Evolutionary conservation across 2,329 filamentous ascomycete genomes (phyloP).

Genomic region (Colletotrichum salicis): DNA sequence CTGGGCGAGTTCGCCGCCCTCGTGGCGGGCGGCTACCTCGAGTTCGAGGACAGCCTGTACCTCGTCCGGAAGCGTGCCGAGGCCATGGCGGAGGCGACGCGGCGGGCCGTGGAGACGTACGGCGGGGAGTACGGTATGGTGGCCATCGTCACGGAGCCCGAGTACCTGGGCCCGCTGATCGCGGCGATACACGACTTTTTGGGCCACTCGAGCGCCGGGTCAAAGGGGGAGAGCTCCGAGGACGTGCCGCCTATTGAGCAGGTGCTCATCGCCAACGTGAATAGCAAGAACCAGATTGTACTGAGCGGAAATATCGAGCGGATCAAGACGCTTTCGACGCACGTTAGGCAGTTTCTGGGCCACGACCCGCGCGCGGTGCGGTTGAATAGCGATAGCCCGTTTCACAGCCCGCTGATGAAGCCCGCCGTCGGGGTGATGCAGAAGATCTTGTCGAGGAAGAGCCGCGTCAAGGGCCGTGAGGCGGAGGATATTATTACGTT

Average conservation of each 20-base stretch:
- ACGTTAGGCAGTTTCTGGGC: conserved; percentile 88
- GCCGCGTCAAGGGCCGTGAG: conserved; percentile 62
- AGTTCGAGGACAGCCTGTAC: conserved; percentile 80
- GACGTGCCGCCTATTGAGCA: conserved; percentile 82
- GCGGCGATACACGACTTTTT: conserved; percentile 83
- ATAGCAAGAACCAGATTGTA: conserved; percentile 96
- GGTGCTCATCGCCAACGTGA: conserved; percentile 92
- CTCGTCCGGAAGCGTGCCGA: conserved; percentile 83
- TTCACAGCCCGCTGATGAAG: conserved; percentile 92
- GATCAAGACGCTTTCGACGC: conserved; percentile 83
- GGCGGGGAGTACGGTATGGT: conserved; percentile 95
- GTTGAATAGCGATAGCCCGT: conserved; percentile 87
- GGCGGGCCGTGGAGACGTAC: conserved; percentile 70
- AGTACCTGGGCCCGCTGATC: conserved; percentile 76
- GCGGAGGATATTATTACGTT: conserved; percentile 77
- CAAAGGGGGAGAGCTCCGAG: conserved; percentile 74
- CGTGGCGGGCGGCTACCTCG: conserved; percentile 83
- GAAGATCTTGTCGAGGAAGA: conserved; percentile 70
- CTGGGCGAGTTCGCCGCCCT: conserved; percentile 93
- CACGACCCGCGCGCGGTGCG: conserved; percentile 90
- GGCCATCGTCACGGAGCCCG: conserved; percentile 86
- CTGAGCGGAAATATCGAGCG: conserved; percentile 86
- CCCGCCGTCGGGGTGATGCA: conserved; percentile 82
- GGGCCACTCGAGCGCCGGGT: conserved; percentile 71
- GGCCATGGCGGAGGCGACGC: conserved; percentile 83